Percentiles rank a stretch among this genome's conserved stretches.
Conservation (phyloP, 345 rosid genomes). For the Erucastrum elatum region DNA sequence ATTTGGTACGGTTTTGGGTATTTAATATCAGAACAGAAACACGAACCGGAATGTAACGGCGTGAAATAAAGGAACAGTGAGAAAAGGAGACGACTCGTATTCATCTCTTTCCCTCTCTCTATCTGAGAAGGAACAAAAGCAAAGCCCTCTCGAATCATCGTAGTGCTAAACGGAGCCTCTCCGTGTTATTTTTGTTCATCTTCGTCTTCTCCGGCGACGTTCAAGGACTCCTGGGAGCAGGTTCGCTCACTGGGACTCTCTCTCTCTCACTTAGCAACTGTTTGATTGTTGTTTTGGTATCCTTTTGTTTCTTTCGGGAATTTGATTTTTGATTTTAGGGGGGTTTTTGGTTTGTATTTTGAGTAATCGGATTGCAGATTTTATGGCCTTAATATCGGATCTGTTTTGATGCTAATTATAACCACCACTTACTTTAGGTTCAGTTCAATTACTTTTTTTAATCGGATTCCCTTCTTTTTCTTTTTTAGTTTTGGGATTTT, state of each 20-base stretch:
- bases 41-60: constrained; percentile 45
- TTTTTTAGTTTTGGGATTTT: not conserved
- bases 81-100: constrained; percentile 56
- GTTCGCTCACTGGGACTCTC: constrained; percentile 23
- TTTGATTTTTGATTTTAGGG: not conserved
- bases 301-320: not conserved
- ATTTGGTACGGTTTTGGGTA: constrained; percentile 15
- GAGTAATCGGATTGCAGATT: constrained; percentile 13
- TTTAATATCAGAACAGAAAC: not conserved
- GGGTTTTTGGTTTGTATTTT: not conserved
- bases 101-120: constrained; percentile 43
- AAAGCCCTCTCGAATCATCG: constrained; percentile 31
- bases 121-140: constrained; percentile 29
- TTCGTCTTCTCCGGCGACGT: constrained; percentile 24
- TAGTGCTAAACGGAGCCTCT: constrained; percentile 15
- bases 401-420: not conserved
- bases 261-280: constrained; percentile 2
- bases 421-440: not conserved
- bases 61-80: constrained; percentile 44
- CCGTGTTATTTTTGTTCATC: constrained; percentile 11
- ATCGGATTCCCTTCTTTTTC: not conserved
- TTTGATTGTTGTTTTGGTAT: not conserved
- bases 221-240: constrained; percentile 7
- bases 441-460: constrained; percentile 24
- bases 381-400: constrained; percentile 59